phyloP scores from a whole-genome alignment of 2,329 filamentous ascomycete species.

The Teratosphaeriaceae sp. region DNA sequence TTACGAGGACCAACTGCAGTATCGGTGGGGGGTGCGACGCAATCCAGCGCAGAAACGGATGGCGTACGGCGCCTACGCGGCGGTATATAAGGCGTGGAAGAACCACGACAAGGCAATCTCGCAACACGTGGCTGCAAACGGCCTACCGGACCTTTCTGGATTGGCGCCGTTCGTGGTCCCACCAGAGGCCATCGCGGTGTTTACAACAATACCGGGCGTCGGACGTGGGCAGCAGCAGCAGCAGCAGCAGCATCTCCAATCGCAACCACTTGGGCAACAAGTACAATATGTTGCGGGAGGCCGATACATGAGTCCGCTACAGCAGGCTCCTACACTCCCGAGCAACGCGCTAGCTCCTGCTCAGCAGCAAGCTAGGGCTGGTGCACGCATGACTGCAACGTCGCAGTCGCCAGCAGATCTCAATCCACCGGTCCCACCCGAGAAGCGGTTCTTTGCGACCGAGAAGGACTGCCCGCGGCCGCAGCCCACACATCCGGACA shows the following conservation, averaged over 20 bases:
- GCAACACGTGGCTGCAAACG: no score
- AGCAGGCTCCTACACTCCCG: not conserved
- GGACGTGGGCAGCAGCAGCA: no score
- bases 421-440: not conserved
- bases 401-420: not conserved
- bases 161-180: no score
- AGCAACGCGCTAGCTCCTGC: not conserved
- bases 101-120: not conserved
- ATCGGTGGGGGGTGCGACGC: not conserved
- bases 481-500: conserved; percentile 38
- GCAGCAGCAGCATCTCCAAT: no score
- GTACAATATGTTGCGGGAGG: no score
- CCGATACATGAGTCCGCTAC: not conserved
- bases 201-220: no score
- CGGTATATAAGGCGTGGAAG: conserved; percentile 1
- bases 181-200: no score
- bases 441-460: conserved; percentile 13
- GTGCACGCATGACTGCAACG: no score
- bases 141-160: no score
- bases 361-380: not conserved
- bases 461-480: conserved; percentile 20
- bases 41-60: not conserved
- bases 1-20: conserved; percentile 1
- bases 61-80: conserved; percentile 1
- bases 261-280: no score